Evolutionary conservation across 2,329 filamentous ascomycete genomes (phyloP).

Genomic region (Ceratocystis ficicola): DNA sequence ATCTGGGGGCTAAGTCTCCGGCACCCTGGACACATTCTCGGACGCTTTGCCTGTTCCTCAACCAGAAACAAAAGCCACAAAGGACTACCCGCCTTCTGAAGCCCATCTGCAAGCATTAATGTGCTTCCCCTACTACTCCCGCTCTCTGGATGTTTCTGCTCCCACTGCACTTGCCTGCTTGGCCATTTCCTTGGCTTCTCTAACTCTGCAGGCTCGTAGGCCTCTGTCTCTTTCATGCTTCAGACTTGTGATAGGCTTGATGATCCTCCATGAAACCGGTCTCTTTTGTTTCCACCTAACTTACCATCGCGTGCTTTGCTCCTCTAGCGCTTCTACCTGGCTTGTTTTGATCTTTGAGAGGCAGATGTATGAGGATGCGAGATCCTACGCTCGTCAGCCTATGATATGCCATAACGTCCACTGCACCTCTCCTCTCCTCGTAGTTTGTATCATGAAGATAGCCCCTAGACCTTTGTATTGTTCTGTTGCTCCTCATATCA

Average conservation of each 20-base stretch:
- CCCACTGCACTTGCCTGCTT: not conserved
- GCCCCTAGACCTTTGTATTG: not conserved
- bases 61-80: not conserved
- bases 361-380: not conserved
- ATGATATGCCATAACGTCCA: not conserved
- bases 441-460: not conserved
- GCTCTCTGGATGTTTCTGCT: not conserved
- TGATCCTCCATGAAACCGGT: slow-evolving; percentile 4
- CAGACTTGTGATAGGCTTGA: slow-evolving; percentile 1
- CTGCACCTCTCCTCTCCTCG: not conserved
- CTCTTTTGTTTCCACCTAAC: slow-evolving; percentile 4
- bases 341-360: not conserved
- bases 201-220: not conserved
- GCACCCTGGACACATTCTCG: not conserved
- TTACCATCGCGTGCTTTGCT: not conserved
- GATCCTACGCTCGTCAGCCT: not conserved
- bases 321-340: not conserved
- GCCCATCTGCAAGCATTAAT: not conserved
- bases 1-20: not conserved
- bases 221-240: not conserved
- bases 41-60: not conserved
- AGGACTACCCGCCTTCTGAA: not conserved
- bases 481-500: not conserved
- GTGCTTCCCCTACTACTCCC: not conserved
- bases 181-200: not conserved